A percentile compares a stretch with the other conserved stretches of the same genome.
These are phyloP conservation scores for Globisporangium takayamanum DNA, from an alignment of 352 stramenopile species.

Conservation along the genomic window DNA sequence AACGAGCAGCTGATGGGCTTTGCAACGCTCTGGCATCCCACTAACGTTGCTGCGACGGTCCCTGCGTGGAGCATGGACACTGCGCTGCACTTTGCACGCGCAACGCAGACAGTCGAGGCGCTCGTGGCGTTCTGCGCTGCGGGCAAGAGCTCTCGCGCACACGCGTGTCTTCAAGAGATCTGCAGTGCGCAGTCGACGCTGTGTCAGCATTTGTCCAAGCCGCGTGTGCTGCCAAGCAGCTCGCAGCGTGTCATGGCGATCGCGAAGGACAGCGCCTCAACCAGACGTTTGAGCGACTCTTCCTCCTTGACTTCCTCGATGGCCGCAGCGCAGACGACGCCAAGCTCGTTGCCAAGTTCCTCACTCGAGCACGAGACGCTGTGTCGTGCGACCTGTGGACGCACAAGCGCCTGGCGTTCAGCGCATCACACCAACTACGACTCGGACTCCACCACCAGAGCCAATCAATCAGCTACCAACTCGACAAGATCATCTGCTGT, in stretches of 20 bases:
- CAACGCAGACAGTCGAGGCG: background rate
- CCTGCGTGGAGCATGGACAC: background rate
- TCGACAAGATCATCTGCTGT: slow-evolving; percentile 13
- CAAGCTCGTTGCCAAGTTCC: slow-evolving; percentile 11
- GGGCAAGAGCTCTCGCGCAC: slow-evolving; percentile 4
- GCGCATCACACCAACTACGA: no score
- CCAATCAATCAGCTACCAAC: background rate
- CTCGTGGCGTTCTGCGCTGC: slow-evolving; percentile 10
- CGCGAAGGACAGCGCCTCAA: background rate
- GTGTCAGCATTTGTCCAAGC: background rate
- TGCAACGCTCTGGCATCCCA: no score
- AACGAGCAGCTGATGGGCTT: background rate
- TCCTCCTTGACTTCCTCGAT: slow-evolving; percentile 13
- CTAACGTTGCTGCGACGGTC: background rate
- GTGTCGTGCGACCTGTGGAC: slow-evolving; percentile 7
- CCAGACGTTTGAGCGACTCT: slow-evolving; percentile 10
- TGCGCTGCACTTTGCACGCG: slow-evolving; percentile 3
- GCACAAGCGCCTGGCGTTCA: slow-evolving; percentile 1
- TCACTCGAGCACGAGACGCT: slow-evolving; percentile 6
- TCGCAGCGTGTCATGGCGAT: background rate
- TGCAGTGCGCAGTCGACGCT: slow-evolving; percentile 2
- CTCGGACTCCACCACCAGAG: no score
- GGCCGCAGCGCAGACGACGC: slow-evolving; percentile 8
- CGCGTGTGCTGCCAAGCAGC: background rate
- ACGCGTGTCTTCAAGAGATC: slow-evolving; percentile 11